Evolutionary conservation across 768 basidiomycete genomes (phyloP), one percentile per base, ranked within the genome.

Genomic region (Tulasnella sp.): DNA sequence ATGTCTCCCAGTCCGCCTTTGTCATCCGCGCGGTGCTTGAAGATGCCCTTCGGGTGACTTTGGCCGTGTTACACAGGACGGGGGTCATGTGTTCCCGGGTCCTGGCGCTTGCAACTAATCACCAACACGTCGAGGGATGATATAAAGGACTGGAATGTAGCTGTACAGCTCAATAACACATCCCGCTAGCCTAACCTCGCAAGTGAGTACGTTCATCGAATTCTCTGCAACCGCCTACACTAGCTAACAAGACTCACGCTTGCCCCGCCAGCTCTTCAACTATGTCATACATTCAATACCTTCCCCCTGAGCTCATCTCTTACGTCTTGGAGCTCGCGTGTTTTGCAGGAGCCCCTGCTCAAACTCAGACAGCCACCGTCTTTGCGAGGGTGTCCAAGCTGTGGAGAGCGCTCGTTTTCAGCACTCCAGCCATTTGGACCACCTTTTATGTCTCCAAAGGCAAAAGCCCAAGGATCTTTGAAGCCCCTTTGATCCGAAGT

Each of bases 371-470:
- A 42, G 60, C n/a, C n/a, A 16, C 24, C n/a, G 11, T 69, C 64
- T 31, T 69, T 12, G 64, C 31, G 6, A 69, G 28, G 64, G 64
- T 69, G 2, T 69, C 64, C 24, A 69, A 69, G 64, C 28, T 34
- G 24, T 69, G 64, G 64, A 69, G 64, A 37, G 64, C 3, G n/a
- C 34, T 31, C 2, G 34, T 69, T 4, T 69, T 69, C 64, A 69
- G 64, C 64, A 69, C 64, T 34, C 64, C 64, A 5, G 64, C 64
- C 64, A 69, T 69, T 18, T 69, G 64, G 64, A 69, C 64, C 9
- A 69, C 7, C 14, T 28, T 69, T 69, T 18, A 69, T 9, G n/a
- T 69, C n/a, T 37, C 64, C 34, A 28, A 69, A 31, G n/a, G 14
- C 16, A 12, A 3, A 11, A 1, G 14, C 14, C 34, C 64, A 3